Conservation (phyloP, 768 basidiomycete genomes). For the Boletus sensibilis region DNA sequence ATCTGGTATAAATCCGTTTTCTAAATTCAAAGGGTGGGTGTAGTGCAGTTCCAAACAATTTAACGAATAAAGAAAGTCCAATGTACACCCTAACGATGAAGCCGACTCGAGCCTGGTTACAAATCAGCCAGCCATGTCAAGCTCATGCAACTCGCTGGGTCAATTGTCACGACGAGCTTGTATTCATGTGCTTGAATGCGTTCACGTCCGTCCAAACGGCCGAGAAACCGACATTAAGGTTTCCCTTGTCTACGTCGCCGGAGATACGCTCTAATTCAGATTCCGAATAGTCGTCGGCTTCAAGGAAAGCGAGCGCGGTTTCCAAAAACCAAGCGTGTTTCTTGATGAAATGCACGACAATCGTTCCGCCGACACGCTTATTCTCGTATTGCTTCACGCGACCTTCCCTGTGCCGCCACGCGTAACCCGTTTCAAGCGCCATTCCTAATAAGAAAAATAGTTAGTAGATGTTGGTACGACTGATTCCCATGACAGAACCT, state of each 20-base stretch:
- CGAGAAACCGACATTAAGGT: constrained; percentile 21
- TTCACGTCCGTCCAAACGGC: constrained; percentile 32
- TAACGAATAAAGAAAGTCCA: constrained; percentile 23
- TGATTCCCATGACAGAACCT: constrained; percentile 39
- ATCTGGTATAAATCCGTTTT: constrained; percentile 4
- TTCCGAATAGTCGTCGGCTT: constrained; percentile 70
- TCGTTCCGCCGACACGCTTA: constrained; percentile 83
- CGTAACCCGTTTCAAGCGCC: constrained; percentile 57
- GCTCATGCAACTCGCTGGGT: not conserved
- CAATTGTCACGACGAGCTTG: constrained; percentile 5
- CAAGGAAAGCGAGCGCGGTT: constrained; percentile 84
- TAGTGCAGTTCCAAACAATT: constrained; percentile 13
- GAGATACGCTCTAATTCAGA: constrained; percentile 23
- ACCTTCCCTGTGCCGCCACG: constrained; percentile 75
- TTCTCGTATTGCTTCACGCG: constrained; percentile 60
- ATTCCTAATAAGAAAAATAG: constrained; percentile 41
- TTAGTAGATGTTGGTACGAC: constrained; percentile 1
- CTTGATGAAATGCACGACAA: constrained; percentile 97
- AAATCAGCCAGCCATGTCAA: not conserved
- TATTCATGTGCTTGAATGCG: constrained; percentile 19
- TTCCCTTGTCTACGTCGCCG: constrained; percentile 8
- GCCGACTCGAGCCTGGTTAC: not conserved
- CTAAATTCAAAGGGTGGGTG: constrained; percentile 1
- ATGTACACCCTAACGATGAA: not conserved
- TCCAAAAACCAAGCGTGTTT: constrained; percentile 96